Evolutionary conservation across 2,329 filamentous ascomycete species (phyloP).

Genomic region (Clonostachys sp.): DNA sequence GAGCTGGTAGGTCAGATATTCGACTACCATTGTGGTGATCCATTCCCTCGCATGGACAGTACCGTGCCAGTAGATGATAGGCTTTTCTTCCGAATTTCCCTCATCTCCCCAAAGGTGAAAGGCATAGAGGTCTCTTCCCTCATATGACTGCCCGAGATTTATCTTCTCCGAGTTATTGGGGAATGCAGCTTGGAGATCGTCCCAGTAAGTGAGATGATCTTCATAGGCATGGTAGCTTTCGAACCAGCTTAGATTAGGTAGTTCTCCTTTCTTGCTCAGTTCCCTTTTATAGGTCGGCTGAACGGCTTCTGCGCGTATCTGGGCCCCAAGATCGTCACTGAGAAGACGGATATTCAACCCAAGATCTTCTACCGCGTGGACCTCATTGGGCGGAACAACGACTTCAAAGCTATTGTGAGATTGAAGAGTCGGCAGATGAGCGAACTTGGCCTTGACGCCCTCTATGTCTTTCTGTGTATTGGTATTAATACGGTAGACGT

Average conservation of each 20-base stretch:
- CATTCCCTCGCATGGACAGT: conserved; percentile 51
- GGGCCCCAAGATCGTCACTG: conserved; percentile 16
- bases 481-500: conserved; percentile 18
- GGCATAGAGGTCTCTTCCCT: conserved; percentile 52
- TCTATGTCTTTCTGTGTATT: conserved; percentile 6
- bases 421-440: conserved; percentile 13
- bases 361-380: conserved; percentile 16
- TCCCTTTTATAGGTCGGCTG: conserved; percentile 8
- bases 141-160: conserved; percentile 33
- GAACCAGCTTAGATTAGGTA: conserved; percentile 41
- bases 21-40: conserved; percentile 46
- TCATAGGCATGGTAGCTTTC: conserved; percentile 46
- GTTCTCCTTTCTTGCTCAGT: conserved; percentile 13
- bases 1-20: conserved; percentile 41
- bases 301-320: conserved; percentile 17
- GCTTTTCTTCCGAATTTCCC: conserved; percentile 31
- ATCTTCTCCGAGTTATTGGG: conserved; percentile 41
- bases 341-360: conserved; percentile 15
- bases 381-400: conserved; percentile 19
- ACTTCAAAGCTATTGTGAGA: conserved; percentile 20
- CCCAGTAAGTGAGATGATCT: conserved; percentile 44
- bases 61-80: conserved; percentile 41
- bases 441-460: conserved; percentile 9
- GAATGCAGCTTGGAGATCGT: conserved; percentile 36
- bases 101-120: conserved; percentile 42